These are phyloP conservation scores for Cicer yamashitae DNA, from an alignment of 306 rosid species.

Conservation along the genomic window DNA sequence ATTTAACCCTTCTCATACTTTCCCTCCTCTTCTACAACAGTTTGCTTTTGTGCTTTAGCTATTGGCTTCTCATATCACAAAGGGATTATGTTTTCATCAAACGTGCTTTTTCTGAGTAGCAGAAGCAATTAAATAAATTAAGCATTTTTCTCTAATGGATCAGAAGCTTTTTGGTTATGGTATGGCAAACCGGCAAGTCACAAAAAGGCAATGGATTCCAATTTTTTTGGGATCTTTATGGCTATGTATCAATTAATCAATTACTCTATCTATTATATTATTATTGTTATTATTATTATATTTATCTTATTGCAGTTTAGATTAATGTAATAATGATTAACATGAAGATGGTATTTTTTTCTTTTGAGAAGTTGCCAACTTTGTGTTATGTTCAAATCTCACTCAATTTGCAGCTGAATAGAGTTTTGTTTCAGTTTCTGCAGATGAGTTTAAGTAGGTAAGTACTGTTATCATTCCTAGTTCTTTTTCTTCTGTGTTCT, in stretches of 20 bases:
- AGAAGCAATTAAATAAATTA: constrained; percentile 40
- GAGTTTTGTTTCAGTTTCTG: constrained; percentile 50
- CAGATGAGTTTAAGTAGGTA: constrained; percentile 50
- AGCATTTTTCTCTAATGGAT: constrained; percentile 42
- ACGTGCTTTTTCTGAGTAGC: constrained; percentile 32
- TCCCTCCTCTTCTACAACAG: constrained; percentile 50
- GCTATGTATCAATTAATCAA: constrained; percentile 41
- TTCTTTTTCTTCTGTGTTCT: constrained; percentile 6
- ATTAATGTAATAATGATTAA: constrained; percentile 55
- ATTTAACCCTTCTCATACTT: constrained; percentile 39
- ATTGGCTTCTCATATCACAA: constrained; percentile 46
- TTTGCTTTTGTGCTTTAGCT: constrained; percentile 61
- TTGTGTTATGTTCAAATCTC: constrained; percentile 40
- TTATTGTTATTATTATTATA: constrained; percentile 35
- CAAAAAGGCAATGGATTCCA: constrained; percentile 76
- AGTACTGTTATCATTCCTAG: constrained; percentile 35
- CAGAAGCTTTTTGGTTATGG: constrained; percentile 54
- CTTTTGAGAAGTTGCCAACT: constrained; percentile 48
- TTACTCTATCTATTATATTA: not conserved
- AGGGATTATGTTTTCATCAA: constrained; percentile 16
- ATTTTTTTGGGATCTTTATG: constrained; percentile 50
- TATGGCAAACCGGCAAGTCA: constrained; percentile 92
- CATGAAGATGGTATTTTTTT: constrained; percentile 34
- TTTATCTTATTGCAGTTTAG: constrained; percentile 31
- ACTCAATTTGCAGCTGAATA: constrained; percentile 51